Conservation (phyloP, 768 basidiomycete genomes). For the Piloderma croceum region DNA sequence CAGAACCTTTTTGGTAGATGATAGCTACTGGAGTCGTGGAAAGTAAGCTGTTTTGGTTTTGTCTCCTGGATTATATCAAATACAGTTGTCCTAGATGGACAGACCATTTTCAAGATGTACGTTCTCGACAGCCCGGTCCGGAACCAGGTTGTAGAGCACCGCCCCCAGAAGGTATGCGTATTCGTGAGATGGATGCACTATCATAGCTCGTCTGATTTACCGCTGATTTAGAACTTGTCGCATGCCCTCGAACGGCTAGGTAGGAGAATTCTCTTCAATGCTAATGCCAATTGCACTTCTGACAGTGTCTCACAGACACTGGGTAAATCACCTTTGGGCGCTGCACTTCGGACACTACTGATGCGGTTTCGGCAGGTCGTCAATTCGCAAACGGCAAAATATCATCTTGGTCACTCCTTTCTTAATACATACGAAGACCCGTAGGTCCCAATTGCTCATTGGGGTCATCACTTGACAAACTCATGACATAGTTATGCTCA, state of each 20-base stretch:
- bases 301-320: slow-evolving; percentile 41
- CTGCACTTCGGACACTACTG: not conserved
- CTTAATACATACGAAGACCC: slow-evolving; percentile 55
- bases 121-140: slow-evolving; percentile 50
- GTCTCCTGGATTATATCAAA: slow-evolving; percentile 2
- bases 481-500: slow-evolving; percentile 46
- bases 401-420: slow-evolving; percentile 55
- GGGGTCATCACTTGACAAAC: not conserved
- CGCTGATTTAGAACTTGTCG: slow-evolving; percentile 49
- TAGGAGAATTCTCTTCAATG: slow-evolving; percentile 23
- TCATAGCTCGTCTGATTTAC: slow-evolving; percentile 3
- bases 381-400: slow-evolving; percentile 59
- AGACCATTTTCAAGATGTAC: slow-evolving; percentile 58
- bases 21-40: slow-evolving; percentile 70
- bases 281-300: slow-evolving; percentile 1
- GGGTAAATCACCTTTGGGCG: slow-evolving; percentile 35
- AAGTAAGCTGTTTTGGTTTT: no score
- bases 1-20: slow-evolving; percentile 63
- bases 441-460: slow-evolving; percentile 33
- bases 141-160: slow-evolving; percentile 59
- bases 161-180: slow-evolving; percentile 50
- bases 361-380: slow-evolving; percentile 38
- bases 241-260: slow-evolving; percentile 68
- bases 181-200: not conserved
- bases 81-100: slow-evolving; percentile 42